phyloP scores from a whole-genome alignment of 805 yeast genomes.

The Kuraishia piskuri region DNA sequence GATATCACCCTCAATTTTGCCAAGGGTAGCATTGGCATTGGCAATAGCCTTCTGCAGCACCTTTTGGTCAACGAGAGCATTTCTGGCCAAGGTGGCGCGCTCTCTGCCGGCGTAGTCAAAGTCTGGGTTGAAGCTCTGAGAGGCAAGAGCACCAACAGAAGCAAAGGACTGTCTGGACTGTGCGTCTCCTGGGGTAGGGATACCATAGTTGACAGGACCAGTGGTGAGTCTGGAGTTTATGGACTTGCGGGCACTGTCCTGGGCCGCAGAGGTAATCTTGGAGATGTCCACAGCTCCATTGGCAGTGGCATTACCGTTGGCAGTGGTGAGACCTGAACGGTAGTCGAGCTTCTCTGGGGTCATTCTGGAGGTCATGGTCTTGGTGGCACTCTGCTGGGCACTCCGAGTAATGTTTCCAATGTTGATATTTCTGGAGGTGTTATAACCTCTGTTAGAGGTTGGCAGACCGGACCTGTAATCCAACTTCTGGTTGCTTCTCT shows the following conservation, averaged over 20 bases:
- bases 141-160: conserved; percentile 50
- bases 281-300: conserved; percentile 39
- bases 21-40: conserved; percentile 32
- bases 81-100: conserved; percentile 27
- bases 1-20: conserved; percentile 16
- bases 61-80: conserved; percentile 29
- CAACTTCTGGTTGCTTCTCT: conserved; percentile 3
- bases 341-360: conserved; percentile 28
- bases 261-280: conserved; percentile 41
- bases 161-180: conserved; percentile 39
- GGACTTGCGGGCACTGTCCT: conserved; percentile 25
- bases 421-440: conserved; percentile 21
- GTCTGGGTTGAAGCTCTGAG: conserved; percentile 33
- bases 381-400: conserved; percentile 31
- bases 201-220: conserved; percentile 16
- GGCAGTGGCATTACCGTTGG: conserved; percentile 26
- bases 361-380: conserved; percentile 34
- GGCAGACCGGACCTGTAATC: conserved; percentile 18
- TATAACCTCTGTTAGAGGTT: conserved; percentile 18
- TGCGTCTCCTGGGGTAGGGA: conserved; percentile 31
- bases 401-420: conserved; percentile 18
- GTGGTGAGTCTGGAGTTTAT: conserved; percentile 21
- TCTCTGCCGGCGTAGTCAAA: conserved; percentile 35
- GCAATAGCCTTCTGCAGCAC: conserved; percentile 43
- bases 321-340: conserved; percentile 22